phyloP scores from a whole-genome alignment of 164 flowering plant genomes.

The Cinnamomum chago region DNA sequence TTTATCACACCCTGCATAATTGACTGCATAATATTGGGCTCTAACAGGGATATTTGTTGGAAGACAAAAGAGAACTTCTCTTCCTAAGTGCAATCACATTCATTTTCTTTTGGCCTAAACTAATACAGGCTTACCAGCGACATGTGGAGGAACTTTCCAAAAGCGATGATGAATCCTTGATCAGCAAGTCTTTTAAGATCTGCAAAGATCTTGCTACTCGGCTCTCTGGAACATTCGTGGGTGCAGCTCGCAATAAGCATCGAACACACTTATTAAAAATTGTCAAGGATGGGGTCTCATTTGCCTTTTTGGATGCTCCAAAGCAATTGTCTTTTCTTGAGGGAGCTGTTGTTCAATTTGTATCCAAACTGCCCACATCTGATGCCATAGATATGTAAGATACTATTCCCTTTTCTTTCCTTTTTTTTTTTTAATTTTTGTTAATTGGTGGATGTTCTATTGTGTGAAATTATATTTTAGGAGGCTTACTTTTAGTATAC shows the following conservation, averaged over 20 bases:
- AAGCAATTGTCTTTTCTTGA: slow-evolving; percentile 75
- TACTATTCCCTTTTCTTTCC: background rate
- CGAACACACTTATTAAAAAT: slow-evolving; percentile 64
- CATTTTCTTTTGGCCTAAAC: background rate
- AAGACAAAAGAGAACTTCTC: background rate
- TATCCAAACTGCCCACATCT: slow-evolving; percentile 67
- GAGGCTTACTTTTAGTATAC: slow-evolving; percentile 10
- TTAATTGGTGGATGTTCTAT: background rate
- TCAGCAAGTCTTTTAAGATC: slow-evolving; percentile 46
- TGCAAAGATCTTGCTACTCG: slow-evolving; percentile 78
- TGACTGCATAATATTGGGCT: background rate
- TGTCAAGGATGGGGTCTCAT: slow-evolving; percentile 67
- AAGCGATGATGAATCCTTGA: slow-evolving; percentile 40
- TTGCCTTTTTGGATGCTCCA: slow-evolving; percentile 80
- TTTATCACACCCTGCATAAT: too few relatives aligned
- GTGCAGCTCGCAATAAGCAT: slow-evolving; percentile 79
- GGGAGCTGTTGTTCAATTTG: slow-evolving; percentile 68
- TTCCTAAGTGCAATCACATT: too few relatives aligned
- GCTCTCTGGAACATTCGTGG: slow-evolving; percentile 67
- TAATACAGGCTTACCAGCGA: slow-evolving; percentile 59
- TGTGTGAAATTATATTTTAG: background rate
- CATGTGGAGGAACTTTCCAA: slow-evolving; percentile 34
- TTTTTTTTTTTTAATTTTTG: background rate
- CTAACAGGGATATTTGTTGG: background rate
- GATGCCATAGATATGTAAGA: slow-evolving; percentile 81